Evolutionary conservation across 441 rosid species (phyloP), one percentile per base, ranked within the genome.

Genomic region (Gossypium davidsonii): DNA sequence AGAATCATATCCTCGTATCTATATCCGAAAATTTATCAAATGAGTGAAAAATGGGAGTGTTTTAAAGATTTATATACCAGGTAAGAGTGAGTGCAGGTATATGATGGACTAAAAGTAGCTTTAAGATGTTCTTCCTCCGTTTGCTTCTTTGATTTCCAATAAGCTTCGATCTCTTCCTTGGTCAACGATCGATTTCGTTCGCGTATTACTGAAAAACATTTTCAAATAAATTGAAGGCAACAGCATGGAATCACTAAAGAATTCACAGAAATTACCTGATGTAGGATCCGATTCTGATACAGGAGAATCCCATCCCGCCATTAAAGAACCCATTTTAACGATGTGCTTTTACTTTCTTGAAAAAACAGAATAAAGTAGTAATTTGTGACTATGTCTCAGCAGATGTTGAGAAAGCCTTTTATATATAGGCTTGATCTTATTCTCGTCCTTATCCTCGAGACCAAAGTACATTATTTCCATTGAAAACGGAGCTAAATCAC

Each of bases 251-350:
- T 1, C 28, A 69, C 26, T 4, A 25, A 7, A 26, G 56, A 42
- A 51, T n/a, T 21, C 6, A 51, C 37, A 0, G 56, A 28, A 48
- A 9, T 76, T 83, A 90, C 98, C 87, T 76, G 79, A 61, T 15
- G 76, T 81, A 14, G 88, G 79, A 83, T 87, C 89, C 3, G 60
- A 58, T n/a, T 87, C 88, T 1, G 61, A 58, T 11, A 80, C 76
- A 14, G 78, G 87, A n/a, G 96, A 91, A 77, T 87, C 91, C 98
- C 98, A 93, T 71, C 98, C 97, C 44, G 91, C 82, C 98, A 93
- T 83, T 79, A 93, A 76, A 80, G 97, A 93, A 76, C 98, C 98
- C 97, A 93, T 93, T 76, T 55, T 72, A 7, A 0, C 46, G n/a
- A 2, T 48, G 5, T 61, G 5, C 59, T 60, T 67, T 6, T 15